These are phyloP conservation scores for Aleurites moluccanus DNA, from an alignment of 441 rosid species.

Conservation along the genomic window DNA sequence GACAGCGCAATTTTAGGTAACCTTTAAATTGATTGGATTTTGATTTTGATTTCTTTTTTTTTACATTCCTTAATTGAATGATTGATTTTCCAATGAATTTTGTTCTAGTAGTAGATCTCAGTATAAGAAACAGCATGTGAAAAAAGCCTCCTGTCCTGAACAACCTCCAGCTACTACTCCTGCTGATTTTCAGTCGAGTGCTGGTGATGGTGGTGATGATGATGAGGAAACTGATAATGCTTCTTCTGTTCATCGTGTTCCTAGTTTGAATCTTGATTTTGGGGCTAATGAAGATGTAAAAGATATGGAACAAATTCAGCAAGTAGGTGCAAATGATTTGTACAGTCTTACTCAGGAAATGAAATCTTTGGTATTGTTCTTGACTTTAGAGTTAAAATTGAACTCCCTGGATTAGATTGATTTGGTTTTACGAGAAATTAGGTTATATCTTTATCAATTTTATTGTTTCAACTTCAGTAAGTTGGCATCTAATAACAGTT, in stretches of 20 bases:
- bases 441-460: background rate
- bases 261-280: constrained; percentile 27
- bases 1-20: constrained; percentile 69
- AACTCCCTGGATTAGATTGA: background rate
- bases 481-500: background rate
- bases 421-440: background rate
- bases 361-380: constrained; percentile 52
- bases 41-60: background rate
- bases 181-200: constrained; percentile 33
- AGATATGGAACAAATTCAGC: constrained; percentile 25
- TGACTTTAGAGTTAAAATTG: background rate
- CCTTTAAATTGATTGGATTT: background rate
- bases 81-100: background rate
- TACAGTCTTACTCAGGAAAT: constrained; percentile 36
- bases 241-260: constrained; percentile 23
- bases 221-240: constrained; percentile 33
- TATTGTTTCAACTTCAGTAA: background rate
- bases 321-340: constrained; percentile 28
- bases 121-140: constrained; percentile 41
- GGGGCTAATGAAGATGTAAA: constrained; percentile 24
- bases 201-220: constrained; percentile 36
- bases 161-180: constrained; percentile 30
- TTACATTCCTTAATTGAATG: background rate
- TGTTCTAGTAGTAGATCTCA: constrained; percentile 20
- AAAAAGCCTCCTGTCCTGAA: constrained; percentile 48